Conservation (phyloP, 805 yeast genomes). For the Hyphopichia homilentoma region DNA sequence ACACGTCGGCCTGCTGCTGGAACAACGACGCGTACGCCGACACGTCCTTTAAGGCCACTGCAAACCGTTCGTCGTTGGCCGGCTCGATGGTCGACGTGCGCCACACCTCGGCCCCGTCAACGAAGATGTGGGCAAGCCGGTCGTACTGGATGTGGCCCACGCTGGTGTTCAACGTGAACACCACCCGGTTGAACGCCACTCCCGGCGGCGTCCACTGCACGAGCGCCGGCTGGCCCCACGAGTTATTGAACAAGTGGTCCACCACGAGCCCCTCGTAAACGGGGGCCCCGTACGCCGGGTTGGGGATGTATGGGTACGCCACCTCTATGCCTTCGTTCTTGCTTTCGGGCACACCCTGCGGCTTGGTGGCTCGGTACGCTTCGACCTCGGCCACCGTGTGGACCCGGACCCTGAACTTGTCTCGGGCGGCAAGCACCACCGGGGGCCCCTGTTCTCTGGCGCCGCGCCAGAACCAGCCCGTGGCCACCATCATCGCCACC, state of each 20-base stretch:
- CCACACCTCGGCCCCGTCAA: slow-evolving; percentile 24
- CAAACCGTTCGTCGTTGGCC: slow-evolving; percentile 47
- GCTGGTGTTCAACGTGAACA: slow-evolving; percentile 18
- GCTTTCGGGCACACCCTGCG: too few species aligned
- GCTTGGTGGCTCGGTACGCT: not conserved
- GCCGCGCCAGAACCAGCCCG: too few species aligned
- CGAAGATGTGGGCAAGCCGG: slow-evolving; percentile 22
- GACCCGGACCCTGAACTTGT: too few species aligned
- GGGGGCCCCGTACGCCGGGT: slow-evolving; percentile 12
- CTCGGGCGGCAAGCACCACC: too few species aligned
- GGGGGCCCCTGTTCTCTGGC: too few species aligned
- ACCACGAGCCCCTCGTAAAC: slow-evolving; percentile 38
- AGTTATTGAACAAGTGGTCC: slow-evolving; percentile 44
- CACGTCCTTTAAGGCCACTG: slow-evolving; percentile 53
- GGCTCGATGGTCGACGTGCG: slow-evolving; percentile 50
- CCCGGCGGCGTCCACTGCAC: slow-evolving; percentile 39
- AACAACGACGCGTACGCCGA: slow-evolving; percentile 49
- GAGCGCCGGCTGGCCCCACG: slow-evolving; percentile 50
- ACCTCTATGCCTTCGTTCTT: slow-evolving; percentile 2
- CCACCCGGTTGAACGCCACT: slow-evolving; percentile 16
- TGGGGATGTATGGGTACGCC: slow-evolving; percentile 5
- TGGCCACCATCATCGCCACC: too few species aligned
- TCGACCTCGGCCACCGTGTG: too few species aligned
- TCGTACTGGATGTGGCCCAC: slow-evolving; percentile 20
- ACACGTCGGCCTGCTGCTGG: slow-evolving; percentile 27